Evolutionary conservation across 306 rosid genomes (phyloP).

Genomic region (Begonia peltatifolia): DNA sequence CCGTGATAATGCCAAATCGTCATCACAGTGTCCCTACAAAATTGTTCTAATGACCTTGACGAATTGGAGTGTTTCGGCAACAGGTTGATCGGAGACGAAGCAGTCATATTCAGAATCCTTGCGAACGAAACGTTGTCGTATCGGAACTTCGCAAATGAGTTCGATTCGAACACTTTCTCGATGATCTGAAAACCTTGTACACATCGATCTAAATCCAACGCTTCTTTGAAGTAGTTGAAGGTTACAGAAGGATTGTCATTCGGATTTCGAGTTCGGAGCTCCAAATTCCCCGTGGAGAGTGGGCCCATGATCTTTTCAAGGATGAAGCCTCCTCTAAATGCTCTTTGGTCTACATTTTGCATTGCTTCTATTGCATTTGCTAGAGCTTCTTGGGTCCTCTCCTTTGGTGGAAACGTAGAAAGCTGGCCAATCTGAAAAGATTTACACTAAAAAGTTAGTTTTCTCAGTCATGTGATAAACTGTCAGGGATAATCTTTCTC

Average conservation of each 20-base stretch:
- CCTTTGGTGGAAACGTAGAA: conserved; percentile 28
- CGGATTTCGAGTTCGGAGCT: conserved; percentile 39
- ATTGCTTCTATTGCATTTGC: conserved; percentile 26
- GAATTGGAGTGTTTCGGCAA: conserved; percentile 41
- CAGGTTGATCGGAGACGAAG: conserved; percentile 35
- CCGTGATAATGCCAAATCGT: conserved; percentile 91
- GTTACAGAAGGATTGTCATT: conserved; percentile 58
- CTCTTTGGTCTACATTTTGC: conserved; percentile 25
- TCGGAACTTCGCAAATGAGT: conserved; percentile 34
- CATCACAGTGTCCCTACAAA: conserved; percentile 59
- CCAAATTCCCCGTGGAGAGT: conserved; percentile 39
- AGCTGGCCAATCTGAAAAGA: conserved; percentile 33
- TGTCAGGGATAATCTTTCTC: too few relatives aligned
- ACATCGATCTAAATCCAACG: conserved; percentile 44
- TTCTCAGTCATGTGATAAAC: neutral
- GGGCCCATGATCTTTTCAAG: conserved; percentile 62
- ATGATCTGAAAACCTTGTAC: conserved; percentile 38
- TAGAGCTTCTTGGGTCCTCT: conserved; percentile 49
- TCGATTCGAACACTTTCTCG: conserved; percentile 32
- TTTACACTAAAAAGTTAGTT: neutral
- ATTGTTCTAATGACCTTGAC: conserved; percentile 39
- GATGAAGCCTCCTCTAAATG: conserved; percentile 53
- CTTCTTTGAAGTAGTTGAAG: conserved; percentile 58
- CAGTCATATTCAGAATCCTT: conserved; percentile 32
- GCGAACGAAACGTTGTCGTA: conserved; percentile 15